phyloP scores from a whole-genome alignment of 305 asterid species.

The Salvia sclarea region DNA sequence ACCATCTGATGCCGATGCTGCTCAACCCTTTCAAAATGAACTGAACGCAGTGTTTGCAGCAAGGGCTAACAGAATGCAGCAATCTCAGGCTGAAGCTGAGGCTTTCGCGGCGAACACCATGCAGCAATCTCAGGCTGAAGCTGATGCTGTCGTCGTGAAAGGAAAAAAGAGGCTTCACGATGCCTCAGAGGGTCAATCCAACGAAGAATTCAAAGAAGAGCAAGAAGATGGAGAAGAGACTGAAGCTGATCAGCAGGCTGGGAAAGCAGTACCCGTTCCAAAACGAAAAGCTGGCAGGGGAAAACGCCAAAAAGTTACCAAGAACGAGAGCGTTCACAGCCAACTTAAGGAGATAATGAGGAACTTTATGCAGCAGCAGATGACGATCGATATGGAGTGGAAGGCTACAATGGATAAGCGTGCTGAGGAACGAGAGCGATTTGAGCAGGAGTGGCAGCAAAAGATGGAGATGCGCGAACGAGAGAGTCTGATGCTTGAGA shows the following conservation, averaged over 20 bases:
- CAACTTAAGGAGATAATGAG: conserved; percentile 46
- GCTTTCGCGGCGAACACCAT: conserved; percentile 31
- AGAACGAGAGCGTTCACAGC: conserved; percentile 21
- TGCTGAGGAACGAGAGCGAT: conserved; percentile 51
- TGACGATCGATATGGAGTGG: conserved; percentile 64
- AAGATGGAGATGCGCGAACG: conserved; percentile 64
- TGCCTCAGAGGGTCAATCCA: conserved; percentile 35
- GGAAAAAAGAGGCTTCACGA: conserved; percentile 38
- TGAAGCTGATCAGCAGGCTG: conserved; percentile 32
- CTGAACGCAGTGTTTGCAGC: conserved; percentile 51
- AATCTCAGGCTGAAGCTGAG: conserved; percentile 34
- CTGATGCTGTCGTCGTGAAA: conserved; percentile 33
- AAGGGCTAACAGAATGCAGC: conserved; percentile 39
- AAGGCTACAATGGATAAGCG: conserved; percentile 53
- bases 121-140: conserved; percentile 36
- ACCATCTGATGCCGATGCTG: conserved; percentile 40
- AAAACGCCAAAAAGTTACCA: conserved; percentile 32
- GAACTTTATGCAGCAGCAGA: conserved; percentile 59
- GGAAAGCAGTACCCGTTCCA: conserved; percentile 31
- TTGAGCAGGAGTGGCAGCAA: conserved; percentile 67
- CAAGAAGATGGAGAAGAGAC: conserved; percentile 38
- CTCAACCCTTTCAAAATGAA: conserved; percentile 48
- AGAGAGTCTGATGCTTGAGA: conserved; percentile 61
- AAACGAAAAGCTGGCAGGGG: conserved; percentile 37
- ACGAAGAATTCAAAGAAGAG: conserved; percentile 42